Base-by-base conservation (phyloP, 192 early-diverging fungal genomes). In the Mortierella alpina region DNA sequence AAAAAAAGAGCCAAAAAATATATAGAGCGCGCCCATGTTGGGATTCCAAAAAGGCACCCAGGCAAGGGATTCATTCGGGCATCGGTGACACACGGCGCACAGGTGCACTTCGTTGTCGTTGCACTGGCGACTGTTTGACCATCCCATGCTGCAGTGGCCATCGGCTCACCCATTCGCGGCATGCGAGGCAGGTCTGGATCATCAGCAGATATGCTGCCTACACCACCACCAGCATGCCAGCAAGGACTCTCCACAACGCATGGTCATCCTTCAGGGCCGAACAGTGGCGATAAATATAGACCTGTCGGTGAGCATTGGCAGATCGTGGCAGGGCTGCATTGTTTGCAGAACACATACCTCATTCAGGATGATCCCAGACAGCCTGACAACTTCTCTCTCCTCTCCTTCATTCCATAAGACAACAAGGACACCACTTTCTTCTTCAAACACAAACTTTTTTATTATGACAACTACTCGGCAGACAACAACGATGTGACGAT, bases 401-500 rank as follows among this genome's bases (percentile, higher is more conserved):
- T 8, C 56, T 59, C n/a, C 40, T 59, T 42, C 41, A 22, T 18
- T 31, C 58, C n/a, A 14, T 41, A 2, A 14, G 31, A 9, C 5
- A 12, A 18, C 54, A 56, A 31, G 12, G 13, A 56, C n/a, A 56
- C 18, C 54, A 5, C 54, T 13, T 55, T 22, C 54, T 31, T 13
- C 31, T 15, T 56, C 22, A 54, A 54, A 54, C 14, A 54, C 7
- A 15, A 54, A 6, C n/a, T 17, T 54, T 8, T 54, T 31, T 31
- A 31, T 31, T 31, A 31, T 31, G 31, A 31, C 31, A 31, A 31
- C 31, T 31, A 31, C 31, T 31, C 3, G 31, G 31, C 31, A 31
- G 31, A 31, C 31, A 31, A 31, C 31, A 31, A 31, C 31, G 31
- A 31, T 31, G 31, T 45, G 68, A 70, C 49, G 70, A 62, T 72